Evolutionary conservation across 164 flowering plant species (phyloP).

Genomic region (Vitis amurensis): DNA sequence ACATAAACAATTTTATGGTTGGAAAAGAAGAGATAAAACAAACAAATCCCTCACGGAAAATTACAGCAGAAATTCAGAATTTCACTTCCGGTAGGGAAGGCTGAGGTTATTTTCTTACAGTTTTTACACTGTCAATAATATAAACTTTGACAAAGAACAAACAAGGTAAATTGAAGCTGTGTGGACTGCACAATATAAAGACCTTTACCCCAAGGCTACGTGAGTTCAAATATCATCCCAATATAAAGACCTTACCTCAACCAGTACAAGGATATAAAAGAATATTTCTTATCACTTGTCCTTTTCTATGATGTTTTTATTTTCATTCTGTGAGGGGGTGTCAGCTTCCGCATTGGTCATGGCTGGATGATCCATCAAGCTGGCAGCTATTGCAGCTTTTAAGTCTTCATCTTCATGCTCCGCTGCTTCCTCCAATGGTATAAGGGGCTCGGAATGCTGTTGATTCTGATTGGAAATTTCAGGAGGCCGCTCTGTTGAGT

Average conservation of each 20-base stretch:
- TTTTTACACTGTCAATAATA: slow-evolving; percentile 1
- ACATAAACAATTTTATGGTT: no score
- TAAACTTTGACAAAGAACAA: background rate
- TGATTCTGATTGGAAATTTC: slow-evolving; percentile 9
- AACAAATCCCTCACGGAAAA: no score
- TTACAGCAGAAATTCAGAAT: no score
- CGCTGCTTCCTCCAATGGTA: slow-evolving; percentile 25
- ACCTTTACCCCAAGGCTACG: slow-evolving; percentile 1
- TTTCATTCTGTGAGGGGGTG: slow-evolving; percentile 13
- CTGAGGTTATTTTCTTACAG: slow-evolving; percentile 8
- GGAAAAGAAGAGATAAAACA: no score
- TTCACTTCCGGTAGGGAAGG: background rate
- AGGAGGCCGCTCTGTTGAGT: slow-evolving; percentile 25
- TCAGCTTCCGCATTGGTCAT: slow-evolving; percentile 20
- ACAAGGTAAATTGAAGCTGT: slow-evolving; percentile 7
- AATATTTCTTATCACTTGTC: slow-evolving; percentile 9
- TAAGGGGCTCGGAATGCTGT: slow-evolving; percentile 23
- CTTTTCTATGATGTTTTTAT: background rate
- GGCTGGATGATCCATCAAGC: slow-evolving; percentile 62
- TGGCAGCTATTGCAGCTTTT: slow-evolving; percentile 89
- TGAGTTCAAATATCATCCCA: background rate
- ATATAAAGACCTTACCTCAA: slow-evolving; percentile 1
- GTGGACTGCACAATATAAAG: slow-evolving; percentile 7
- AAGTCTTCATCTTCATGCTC: slow-evolving; percentile 76
- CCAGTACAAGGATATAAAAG: background rate